Evolutionary conservation across 768 basidiomycete species (phyloP).

Genomic region (Erythrobasidium yunnanense): DNA sequence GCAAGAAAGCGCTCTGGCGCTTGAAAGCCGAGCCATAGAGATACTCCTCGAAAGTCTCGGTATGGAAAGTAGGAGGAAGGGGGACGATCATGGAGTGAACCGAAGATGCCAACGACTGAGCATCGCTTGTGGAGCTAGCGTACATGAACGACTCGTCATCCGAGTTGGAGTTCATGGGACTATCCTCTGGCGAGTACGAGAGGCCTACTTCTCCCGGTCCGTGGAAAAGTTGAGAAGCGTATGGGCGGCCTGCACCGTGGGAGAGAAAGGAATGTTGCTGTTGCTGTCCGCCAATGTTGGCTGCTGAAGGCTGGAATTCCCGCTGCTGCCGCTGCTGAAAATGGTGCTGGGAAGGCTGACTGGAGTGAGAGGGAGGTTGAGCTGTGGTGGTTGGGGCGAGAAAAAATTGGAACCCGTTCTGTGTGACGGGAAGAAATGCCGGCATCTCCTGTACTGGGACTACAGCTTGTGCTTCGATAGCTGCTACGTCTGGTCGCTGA

Average conservation of each 20-base stretch:
- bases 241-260: slow-evolving; percentile 22
- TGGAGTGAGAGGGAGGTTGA: neutral
- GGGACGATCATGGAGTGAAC: neutral
- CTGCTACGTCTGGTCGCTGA: neutral
- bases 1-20: neutral
- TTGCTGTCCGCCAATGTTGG: neutral
- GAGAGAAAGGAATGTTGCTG: slow-evolving; percentile 23
- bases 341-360: slow-evolving; percentile 3
- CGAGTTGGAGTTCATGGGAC: neutral
- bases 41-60: neutral
- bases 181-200: neutral
- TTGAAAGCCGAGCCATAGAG: slow-evolving; percentile 1
- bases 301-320: neutral
- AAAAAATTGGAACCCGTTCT: neutral
- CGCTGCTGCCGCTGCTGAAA: neutral
- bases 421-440: neutral
- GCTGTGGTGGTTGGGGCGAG: neutral
- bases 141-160: neutral
- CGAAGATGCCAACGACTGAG: slow-evolving; percentile 1
- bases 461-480: too few species aligned
- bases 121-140: neutral
- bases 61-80: neutral
- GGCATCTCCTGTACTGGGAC: too few species aligned
- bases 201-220: neutral
- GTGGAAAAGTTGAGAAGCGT: slow-evolving; percentile 20